phyloP scores from a whole-genome alignment of 2,329 filamentous ascomycete species.

The Fusarium tanahbumbuense region DNA sequence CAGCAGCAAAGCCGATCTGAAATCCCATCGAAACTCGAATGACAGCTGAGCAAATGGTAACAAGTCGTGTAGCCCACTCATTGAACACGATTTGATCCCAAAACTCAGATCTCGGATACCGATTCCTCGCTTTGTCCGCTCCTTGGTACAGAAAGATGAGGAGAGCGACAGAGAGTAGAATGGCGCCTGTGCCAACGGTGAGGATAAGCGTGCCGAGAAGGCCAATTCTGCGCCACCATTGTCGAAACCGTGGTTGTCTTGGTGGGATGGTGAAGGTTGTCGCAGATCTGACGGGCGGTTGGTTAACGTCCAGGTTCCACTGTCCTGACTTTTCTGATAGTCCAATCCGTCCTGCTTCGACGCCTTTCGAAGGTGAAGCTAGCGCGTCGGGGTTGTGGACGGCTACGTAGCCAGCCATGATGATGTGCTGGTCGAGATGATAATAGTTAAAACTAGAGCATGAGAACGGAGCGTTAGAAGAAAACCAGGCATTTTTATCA shows the following conservation, averaged over 20 bases:
- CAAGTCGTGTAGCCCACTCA: slow-evolving; percentile 21
- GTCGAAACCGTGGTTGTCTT: neutral
- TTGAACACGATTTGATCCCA: slow-evolving; percentile 13
- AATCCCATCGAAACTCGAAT: slow-evolving; percentile 20
- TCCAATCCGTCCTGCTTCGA: neutral
- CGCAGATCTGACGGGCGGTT: neutral
- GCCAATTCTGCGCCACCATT: slow-evolving; percentile 23
- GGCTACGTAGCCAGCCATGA: neutral
- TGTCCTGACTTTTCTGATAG: neutral
- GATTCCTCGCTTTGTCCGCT: slow-evolving; percentile 2
- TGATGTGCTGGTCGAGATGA: neutral
- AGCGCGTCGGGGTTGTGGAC: neutral
- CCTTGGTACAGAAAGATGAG: slow-evolving; percentile 24
- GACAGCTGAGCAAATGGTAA: slow-evolving; percentile 24
- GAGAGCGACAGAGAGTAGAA: slow-evolving; percentile 4
- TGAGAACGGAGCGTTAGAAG: neutral
- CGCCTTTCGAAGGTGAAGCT: neutral
- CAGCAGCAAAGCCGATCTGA: slow-evolving; percentile 17
- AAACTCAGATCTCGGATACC: neutral
- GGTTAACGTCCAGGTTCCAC: neutral
- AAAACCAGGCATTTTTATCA: neutral
- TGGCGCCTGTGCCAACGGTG: neutral
- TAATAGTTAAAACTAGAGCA: too few relatives aligned
- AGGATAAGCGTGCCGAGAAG: neutral
- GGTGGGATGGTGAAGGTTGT: neutral